Base-by-base conservation (phyloP, 1,139 yeast species). In the Kodamaea sp. region DNA sequence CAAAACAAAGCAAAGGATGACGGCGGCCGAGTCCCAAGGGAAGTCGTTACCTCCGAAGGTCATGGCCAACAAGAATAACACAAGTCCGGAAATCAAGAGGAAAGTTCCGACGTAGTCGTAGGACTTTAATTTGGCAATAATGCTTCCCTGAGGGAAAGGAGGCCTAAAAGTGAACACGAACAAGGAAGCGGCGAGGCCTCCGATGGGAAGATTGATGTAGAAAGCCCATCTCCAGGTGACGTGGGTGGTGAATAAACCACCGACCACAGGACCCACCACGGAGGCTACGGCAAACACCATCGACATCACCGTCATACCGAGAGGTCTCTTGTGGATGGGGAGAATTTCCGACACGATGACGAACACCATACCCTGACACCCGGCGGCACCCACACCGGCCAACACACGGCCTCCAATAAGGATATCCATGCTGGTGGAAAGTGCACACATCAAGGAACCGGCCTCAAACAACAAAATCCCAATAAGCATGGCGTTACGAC, bases 161-260 rank as follows among this genome's bases (percentile, higher is more conserved):
- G 88, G 85, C 26, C 73, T 65, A 57, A 78, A 80, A 11, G 73
- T 66, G 28, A 66, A 48, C 6, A 64, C 39, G 31, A 83, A 63
- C 14, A 73, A 51, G 0, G 59, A 52, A 13, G 72, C 57, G 1
- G 84, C 80, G 3, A 71, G 42, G 0, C 83, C 88, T 12, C 86
- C 85, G 31, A 82, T 61, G 4, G 90, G 88, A 38, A 84, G 57
- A 52, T 83, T 83, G 47, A 84, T 70, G 55, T 78, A 84, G 55
- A 83, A 84, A 47, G 86, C 79, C 90, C 90, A 83, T 53, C 92
- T 70, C 92, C 92, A 84, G 13, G 78, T 64, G 2, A 76, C 79
- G 33, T 75, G 66, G 10, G 76, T 53, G 2, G 85, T 70, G 46
- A 81, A 74, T 1, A 82, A 80, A 20, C 89, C 89, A 18, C 89